Evolutionary conservation across 139 green algal species (phyloP), one percentile per base, ranked within the genome.

Genomic region (Coccomyxa sp.): DNA sequence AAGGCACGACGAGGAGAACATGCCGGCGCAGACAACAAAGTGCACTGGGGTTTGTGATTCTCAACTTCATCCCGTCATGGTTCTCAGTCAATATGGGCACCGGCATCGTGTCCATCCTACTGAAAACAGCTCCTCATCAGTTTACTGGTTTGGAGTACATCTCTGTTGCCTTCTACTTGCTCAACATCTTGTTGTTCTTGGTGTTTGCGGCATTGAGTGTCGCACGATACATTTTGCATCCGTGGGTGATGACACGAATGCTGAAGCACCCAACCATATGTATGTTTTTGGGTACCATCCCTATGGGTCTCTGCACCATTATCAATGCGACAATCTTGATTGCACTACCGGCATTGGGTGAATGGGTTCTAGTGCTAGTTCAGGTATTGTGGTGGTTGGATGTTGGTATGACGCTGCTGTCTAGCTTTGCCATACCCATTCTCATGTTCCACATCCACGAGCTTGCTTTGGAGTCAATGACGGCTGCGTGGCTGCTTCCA

Each of bases 31-130:
- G 38, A 51, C 38, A 51, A 51, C 38, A 51, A 51, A 51, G 38
- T 51, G 38, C 38, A 51, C 63, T 71, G 63, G 63, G 63, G 63
- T 9, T 71, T 71, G 23, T 78, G 23, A 78, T 85, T 27, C 78
- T 81, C 25, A 79, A 79, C 82, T 85, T 85, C 82, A 76, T 63
- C 13, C 82, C 76, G 10, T 85, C 82, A 32, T 85, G 82, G 82
- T 85, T 82, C 60, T 71, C 76, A 11, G 45, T 85, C 32, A 79
- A 27, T 18, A 85, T 85, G 82, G 82, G 82, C 4, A 82, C 60
- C 30, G 82, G 82, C 14, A 71, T 85, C 31, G 13, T 85, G 27
- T 82, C 76, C 31, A 79, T 58, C 38, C 76, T 85, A 11, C 58
- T 85, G 1, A 28, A 85, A 23, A 75, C 57, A 77, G 58, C 75